Base-by-base conservation (phyloP, 148 eudicot species). In the Camellia lanceoleosa region DNA sequence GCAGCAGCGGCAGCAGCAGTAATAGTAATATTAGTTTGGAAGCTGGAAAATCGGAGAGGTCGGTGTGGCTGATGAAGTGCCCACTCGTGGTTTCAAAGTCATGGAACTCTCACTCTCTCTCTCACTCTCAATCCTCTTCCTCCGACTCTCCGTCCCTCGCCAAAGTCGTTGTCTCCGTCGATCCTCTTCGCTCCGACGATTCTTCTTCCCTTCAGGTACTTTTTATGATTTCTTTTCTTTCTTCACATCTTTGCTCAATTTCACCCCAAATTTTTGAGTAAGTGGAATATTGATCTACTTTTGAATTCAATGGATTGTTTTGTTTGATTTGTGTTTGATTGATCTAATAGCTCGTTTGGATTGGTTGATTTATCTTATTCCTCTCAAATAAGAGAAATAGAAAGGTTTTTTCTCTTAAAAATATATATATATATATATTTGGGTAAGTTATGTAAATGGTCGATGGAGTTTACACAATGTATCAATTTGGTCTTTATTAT, bases 11-110 rank as follows among this genome's bases (percentile, higher is more conserved):
- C 19, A 72, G 58, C 16, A 76, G 75, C 7, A 49, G 7, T 49
- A 49, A 7, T 73, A 76, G 68, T 66, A 74, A 30, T 9, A 81
- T 19, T 74, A 74, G 51, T 55, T 77, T 94, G 14, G 98, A 94
- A 49, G 85, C 92, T 0, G 78, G 52, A 2, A 90, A 84, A 74
- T 83, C 95, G 5, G 98, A 92, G 7, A 82, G 88, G 82, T 84
- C 91, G 68, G 93, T 92, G 41, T 94, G 98, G 98, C 85, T 94
- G 4, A 94, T 92, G 97, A 94, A 94, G 84, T 91, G 97, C 71
- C 98, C 98, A 3, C 88, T 84, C 1, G 84, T 90, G 4, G 86
- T 91, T 43, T 85, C 97, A 7, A 92, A 92, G 82, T 88, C 95
- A 2, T 94, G 98, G 98, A 85, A 90, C 18, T 49, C 52, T 4